Evolutionary conservation across 768 basidiomycete species (phyloP).

Genomic region (Suillus subluteus): DNA sequence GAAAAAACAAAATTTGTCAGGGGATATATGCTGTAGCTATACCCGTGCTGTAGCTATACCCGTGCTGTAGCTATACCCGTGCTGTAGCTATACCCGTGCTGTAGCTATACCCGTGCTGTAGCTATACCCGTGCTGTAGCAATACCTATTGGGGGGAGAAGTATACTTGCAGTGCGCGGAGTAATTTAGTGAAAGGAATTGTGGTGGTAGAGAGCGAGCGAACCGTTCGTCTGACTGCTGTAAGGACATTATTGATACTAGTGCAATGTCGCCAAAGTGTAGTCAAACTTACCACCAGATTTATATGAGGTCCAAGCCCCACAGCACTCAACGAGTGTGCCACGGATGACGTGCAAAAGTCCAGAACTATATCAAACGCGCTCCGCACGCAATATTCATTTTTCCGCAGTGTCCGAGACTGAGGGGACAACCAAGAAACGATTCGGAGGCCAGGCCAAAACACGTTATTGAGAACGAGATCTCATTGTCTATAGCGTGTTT

Average conservation of each 20-base stretch:
- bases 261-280: neutral
- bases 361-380: neutral
- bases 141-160: neutral
- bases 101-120: neutral
- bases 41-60: too few relatives aligned
- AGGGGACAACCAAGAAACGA: neutral
- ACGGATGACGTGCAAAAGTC: neutral
- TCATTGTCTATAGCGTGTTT: too few relatives aligned
- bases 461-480: too few relatives aligned
- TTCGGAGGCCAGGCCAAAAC: neutral
- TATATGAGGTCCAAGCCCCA: too few relatives aligned
- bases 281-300: neutral
- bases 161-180: neutral
- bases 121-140: neutral
- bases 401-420: neutral
- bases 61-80: neutral
- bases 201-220: neutral
- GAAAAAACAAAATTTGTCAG: neutral
- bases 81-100: neutral
- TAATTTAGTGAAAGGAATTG: neutral
- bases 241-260: neutral
- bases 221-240: neutral
- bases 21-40: neutral
- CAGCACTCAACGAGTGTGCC: too few relatives aligned
- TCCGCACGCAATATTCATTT: neutral